Evolutionary conservation across 495 filamentous ascomycete species (phyloP), one percentile per base, ranked within the genome.

Genomic region (Neurospora sp.): DNA sequence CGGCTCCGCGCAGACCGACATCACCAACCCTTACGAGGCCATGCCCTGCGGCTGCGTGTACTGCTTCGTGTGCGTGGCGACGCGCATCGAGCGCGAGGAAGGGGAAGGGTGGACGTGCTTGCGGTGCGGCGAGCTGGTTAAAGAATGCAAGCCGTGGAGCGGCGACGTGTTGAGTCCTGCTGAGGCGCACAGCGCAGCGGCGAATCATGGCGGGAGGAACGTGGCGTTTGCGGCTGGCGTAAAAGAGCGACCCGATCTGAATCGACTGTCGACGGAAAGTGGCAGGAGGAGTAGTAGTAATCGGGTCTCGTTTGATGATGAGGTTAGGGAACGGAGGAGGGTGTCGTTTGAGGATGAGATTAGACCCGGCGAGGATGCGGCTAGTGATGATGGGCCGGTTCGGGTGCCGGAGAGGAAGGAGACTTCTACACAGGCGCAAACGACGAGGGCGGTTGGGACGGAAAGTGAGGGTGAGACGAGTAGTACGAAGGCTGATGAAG

Each of bases 81-180:
- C 93, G 46, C 90, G 92, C 73, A 82, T 99, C 11, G 96, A 97
- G 79, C 89, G 90, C 4, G 96, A 98, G 82, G 96, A 98, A 77
- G 96, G 95, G 8, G 95, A 98, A 76, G 96, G 95, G 5, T 99
- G 95, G 95, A 83, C 88, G n/a, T 99, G 96, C 83, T 84, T 99
- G 35, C 88, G 96, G 31, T 99, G 96, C 78, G 94, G 94, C 1
- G 92, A 93, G 76, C 70, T 92, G 44, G 88, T 96, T 20, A 96
- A 93, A 80, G 92, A 96, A 80, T 98, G 96, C 81, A 91, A 91
- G 76, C 95, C 96, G 9, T 99, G 96, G 96, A 88, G 85, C 75
- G 96, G 96, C 3, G 96, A 97, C 82, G 92, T 98, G 2, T 78
- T 95, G 40, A 86, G 89, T 54, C 88, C 89, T 60, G 76, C 81